These are phyloP conservation scores for Leptodermis oblonga DNA, from an alignment of 257 asterid genomes.

Conservation along the genomic window DNA sequence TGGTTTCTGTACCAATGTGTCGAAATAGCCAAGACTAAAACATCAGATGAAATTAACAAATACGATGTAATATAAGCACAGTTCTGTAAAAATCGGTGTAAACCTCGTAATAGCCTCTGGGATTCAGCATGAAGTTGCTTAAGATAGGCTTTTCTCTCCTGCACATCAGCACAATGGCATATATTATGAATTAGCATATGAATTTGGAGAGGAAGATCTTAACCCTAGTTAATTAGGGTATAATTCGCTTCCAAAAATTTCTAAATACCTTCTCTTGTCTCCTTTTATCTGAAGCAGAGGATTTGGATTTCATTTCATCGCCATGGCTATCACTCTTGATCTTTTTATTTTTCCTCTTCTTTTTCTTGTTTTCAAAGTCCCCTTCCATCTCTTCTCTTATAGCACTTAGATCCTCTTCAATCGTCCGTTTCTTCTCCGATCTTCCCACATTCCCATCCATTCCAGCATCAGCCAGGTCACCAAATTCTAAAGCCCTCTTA, in stretches of 20 bases:
- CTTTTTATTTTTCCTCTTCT: slow-evolving; percentile 41
- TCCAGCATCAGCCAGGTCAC: slow-evolving; percentile 6
- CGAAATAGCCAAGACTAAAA: slow-evolving; percentile 3
- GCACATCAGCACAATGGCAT: slow-evolving; percentile 16
- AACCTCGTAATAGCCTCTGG: slow-evolving; percentile 82
- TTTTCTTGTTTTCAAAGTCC: slow-evolving; percentile 22
- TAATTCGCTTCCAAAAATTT: not conserved
- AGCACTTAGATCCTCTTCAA: slow-evolving; percentile 8
- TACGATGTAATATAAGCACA: not conserved
- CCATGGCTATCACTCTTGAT: slow-evolving; percentile 24
- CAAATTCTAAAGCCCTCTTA: slow-evolving; percentile 41
- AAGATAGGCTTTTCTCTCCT: slow-evolving; percentile 65
- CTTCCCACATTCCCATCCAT: slow-evolving; percentile 14
- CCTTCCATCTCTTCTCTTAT: slow-evolving; percentile 9
- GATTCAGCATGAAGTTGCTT: slow-evolving; percentile 87
- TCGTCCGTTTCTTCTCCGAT: slow-evolving; percentile 20
- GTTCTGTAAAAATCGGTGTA: not conserved
- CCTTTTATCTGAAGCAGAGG: slow-evolving; percentile 38
- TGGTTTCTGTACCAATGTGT: slow-evolving; percentile 44
- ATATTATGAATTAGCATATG: slow-evolving; percentile 6
- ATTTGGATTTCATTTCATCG: slow-evolving; percentile 27
- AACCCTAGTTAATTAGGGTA: not conserved
- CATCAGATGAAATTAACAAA: not conserved
- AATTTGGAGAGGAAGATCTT: not conserved
- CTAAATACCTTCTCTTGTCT: slow-evolving; percentile 59